Percentiles rank a stretch among this genome's conserved stretches.
Conservation (phyloP, 306 rosid genomes). For the Citrullus colocynthis region DNA sequence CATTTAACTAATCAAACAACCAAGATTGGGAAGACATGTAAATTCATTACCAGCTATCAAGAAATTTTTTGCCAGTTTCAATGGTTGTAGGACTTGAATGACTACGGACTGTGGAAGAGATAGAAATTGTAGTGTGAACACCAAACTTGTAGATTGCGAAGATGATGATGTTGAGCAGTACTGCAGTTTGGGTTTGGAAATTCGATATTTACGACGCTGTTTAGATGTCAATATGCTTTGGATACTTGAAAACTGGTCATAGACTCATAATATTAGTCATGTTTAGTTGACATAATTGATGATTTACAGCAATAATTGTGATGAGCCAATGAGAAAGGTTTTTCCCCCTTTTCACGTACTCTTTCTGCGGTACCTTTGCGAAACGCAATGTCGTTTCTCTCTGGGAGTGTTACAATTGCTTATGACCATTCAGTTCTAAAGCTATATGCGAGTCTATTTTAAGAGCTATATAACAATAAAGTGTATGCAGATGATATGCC, state of each 20-base stretch:
- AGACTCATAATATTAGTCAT: neutral
- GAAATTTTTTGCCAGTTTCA: neutral
- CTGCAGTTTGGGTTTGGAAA: neutral
- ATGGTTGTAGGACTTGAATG: neutral
- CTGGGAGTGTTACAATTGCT: neutral
- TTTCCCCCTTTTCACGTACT: neutral
- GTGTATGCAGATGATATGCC: neutral
- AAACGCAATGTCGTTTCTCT: neutral
- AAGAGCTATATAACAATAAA: neutral
- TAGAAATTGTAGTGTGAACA: neutral
- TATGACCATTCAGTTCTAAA: neutral
- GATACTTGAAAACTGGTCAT: neutral
- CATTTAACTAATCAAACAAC: neutral
- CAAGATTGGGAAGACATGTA: neutral
- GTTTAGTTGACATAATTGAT: neutral
- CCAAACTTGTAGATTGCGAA: neutral
- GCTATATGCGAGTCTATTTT: too few species aligned
- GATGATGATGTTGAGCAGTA: neutral
- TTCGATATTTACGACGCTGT: neutral
- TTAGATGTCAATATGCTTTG: neutral
- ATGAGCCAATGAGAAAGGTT: neutral
- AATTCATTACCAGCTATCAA: neutral
- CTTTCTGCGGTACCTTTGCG: neutral
- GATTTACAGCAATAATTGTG: neutral
- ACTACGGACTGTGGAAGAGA: neutral